These are phyloP conservation scores for Coix lacrymajobi DNA, from an alignment of 176 grass and related monocot genomes.

Conservation along the genomic window DNA sequence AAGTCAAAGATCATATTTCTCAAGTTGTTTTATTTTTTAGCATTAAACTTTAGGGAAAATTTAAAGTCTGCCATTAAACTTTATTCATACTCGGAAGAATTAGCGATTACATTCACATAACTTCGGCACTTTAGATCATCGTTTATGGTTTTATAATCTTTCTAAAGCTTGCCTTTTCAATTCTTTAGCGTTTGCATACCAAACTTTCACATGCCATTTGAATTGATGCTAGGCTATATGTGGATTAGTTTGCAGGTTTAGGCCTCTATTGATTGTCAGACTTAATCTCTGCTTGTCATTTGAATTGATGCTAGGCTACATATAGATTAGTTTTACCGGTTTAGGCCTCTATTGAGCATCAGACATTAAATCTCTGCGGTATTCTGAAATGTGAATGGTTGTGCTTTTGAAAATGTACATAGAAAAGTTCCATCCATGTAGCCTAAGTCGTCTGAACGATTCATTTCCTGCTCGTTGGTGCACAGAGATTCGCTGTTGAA, in stretches of 20 bases:
- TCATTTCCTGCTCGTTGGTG: background rate
- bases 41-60: too few species aligned
- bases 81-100: background rate
- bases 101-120: background rate
- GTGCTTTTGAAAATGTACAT: background rate
- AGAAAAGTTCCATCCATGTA: slow-evolving; percentile 13
- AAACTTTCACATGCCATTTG: background rate
- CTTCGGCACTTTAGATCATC: background rate
- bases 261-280: background rate
- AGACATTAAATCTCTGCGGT: background rate
- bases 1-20: background rate
- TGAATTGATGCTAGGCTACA: slow-evolving; percentile 4
- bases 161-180: background rate
- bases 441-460: background rate
- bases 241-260: background rate
- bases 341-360: background rate
- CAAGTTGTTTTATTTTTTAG: background rate
- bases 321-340: background rate
- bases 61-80: too few species aligned
- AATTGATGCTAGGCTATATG: slow-evolving; percentile 1
- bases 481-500: slow-evolving; percentile 3
- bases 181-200: background rate
- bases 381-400: slow-evolving; percentile 7
- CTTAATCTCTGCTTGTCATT: background rate
- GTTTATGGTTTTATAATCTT: background rate